Conservation (phyloP, 2,329 filamentous ascomycete species). For the Colletotrichum siamense region DNA sequence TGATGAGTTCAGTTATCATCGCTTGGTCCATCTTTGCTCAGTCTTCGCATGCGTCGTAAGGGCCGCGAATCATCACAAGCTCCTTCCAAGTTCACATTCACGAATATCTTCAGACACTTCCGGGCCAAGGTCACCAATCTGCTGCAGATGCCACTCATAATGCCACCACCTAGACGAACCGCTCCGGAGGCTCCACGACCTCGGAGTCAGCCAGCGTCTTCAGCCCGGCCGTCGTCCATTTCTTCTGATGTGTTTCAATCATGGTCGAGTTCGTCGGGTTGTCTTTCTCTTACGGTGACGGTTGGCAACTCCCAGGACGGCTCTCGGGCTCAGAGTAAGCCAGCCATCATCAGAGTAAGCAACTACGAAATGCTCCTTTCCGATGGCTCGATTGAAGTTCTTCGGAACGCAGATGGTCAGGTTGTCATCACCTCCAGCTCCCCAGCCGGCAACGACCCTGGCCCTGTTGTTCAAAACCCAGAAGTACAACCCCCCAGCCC, state of each 20-base stretch:
- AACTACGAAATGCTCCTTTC: background rate
- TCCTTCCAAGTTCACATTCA: background rate
- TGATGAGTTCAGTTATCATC: background rate
- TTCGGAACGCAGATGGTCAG: background rate
- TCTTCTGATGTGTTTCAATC: background rate
- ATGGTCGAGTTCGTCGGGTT: background rate
- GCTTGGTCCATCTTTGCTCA: background rate
- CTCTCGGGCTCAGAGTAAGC: background rate
- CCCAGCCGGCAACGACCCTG: background rate
- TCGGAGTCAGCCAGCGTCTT: background rate
- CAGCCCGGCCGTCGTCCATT: background rate
- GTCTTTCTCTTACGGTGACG: background rate
- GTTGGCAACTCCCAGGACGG: background rate
- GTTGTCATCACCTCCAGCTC: background rate
- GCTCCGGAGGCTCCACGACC: background rate
- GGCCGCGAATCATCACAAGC: background rate
- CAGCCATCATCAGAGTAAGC: background rate
- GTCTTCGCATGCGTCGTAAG: background rate
- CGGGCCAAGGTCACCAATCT: background rate
- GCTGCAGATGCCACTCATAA: background rate
- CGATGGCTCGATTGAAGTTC: background rate
- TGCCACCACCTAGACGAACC: background rate
- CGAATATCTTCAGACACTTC: background rate
- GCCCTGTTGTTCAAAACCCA: background rate
- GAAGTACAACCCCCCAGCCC: background rate